Evolutionary conservation across 352 stramenopile genomes (phyloP).

Genomic region (Globisporangium viniferum): DNA sequence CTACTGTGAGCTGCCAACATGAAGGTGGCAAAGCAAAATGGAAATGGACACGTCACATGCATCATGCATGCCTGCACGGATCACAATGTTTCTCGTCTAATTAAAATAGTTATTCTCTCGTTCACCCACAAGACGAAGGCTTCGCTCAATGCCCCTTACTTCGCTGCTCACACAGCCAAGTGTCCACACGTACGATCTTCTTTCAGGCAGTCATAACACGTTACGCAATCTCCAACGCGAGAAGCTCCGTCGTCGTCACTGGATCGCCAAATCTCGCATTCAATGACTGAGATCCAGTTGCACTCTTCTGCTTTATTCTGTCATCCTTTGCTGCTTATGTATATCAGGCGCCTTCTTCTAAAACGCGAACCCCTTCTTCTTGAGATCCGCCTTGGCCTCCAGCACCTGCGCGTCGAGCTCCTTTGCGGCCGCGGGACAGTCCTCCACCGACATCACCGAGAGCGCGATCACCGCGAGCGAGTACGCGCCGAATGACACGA

Average conservation of each 20-base stretch:
- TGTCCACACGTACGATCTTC: neutral
- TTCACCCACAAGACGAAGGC: neutral
- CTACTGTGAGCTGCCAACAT: too few species aligned
- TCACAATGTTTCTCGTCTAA: neutral
- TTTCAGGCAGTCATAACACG: neutral
- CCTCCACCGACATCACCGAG: slow-evolving; percentile 66
- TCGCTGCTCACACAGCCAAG: neutral
- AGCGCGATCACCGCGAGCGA: slow-evolving; percentile 63
- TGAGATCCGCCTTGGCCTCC: slow-evolving; percentile 60
- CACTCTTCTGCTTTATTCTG: neutral
- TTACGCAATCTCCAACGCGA: neutral
- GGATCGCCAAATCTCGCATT: neutral
- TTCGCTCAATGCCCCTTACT: neutral
- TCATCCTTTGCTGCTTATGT: neutral
- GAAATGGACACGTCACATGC: neutral
- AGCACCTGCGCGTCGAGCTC: slow-evolving; percentile 66
- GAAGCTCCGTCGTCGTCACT: neutral
- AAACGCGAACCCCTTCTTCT: slow-evolving; percentile 57
- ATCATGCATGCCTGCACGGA: neutral
- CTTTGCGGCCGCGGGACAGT: slow-evolving; percentile 64
- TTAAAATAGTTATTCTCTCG: neutral
- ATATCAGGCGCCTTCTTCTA: neutral
- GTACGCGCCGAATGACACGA: slow-evolving; percentile 72
- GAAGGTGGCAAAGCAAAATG: neutral
- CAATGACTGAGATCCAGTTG: too few species aligned